Percentiles rank a stretch among this genome's conserved stretches.
These are phyloP conservation scores for Craterostigma plantagineum DNA, from an alignment of 257 asterid species.

Conservation along the genomic window DNA sequence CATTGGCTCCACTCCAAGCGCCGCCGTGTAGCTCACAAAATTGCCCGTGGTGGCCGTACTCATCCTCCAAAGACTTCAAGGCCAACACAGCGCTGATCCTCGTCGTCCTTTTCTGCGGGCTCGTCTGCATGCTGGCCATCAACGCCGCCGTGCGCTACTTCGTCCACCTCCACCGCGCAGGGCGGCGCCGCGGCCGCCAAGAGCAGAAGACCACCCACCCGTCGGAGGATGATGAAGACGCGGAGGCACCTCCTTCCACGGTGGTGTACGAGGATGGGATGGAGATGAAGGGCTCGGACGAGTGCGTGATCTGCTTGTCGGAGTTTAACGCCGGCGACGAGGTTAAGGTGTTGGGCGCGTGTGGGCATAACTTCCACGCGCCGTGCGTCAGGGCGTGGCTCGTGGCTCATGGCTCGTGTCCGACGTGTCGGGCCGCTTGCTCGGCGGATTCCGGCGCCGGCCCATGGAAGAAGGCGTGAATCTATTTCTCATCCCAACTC, in stretches of 20 bases:
- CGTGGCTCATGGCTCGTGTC: too few species aligned
- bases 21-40: constrained; percentile 17
- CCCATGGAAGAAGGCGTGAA: background rate
- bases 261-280: constrained; percentile 19
- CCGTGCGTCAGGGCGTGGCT: too few species aligned
- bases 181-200: constrained; percentile 1
- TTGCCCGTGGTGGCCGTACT: constrained; percentile 65
- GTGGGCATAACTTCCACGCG: too few species aligned
- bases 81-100: constrained; percentile 35
- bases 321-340: constrained; percentile 4
- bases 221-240: constrained; percentile 10
- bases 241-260: constrained; percentile 9
- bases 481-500: too few species aligned
- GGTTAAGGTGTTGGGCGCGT: too few species aligned
- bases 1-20: constrained; percentile 2
- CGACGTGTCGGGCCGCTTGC: too few species aligned
- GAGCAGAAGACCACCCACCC: constrained; percentile 2
- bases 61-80: constrained; percentile 37
- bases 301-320: constrained; percentile 40
- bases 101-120: constrained; percentile 24
- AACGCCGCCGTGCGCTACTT: constrained; percentile 27
- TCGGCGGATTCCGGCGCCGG: too few species aligned
- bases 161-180: constrained; percentile 17
- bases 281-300: constrained; percentile 28
- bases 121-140: constrained; percentile 24